Percentiles rank a stretch among this genome's conserved stretches.
Evolutionary conservation across 169 alveolate genomes (phyloP).

Genomic region (Plasmodium vinckei): DNA sequence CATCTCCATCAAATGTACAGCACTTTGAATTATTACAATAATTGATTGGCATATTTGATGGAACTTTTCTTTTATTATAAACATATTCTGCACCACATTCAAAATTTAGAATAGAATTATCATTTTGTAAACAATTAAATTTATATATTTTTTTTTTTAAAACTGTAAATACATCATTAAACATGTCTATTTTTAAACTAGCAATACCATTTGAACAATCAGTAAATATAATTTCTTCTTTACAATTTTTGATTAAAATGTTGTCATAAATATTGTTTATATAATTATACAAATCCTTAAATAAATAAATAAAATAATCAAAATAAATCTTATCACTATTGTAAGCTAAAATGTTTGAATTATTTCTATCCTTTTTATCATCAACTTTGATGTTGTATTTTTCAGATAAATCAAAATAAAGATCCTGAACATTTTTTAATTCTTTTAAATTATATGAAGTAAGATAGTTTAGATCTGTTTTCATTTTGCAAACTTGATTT

Average conservation of each 20-base stretch:
- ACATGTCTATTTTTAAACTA: conserved; percentile 56
- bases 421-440: neutral
- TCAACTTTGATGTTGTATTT: neutral
- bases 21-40: conserved; percentile 27
- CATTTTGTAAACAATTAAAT: conserved; percentile 43
- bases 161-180: conserved; percentile 15
- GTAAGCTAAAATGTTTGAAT: conserved; percentile 8
- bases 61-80: conserved; percentile 39
- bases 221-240: conserved; percentile 43
- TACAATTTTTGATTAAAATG: conserved; percentile 5
- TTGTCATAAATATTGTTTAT: conserved; percentile 14
- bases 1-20: conserved; percentile 85
- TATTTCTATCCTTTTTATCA: neutral
- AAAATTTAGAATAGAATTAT: conserved; percentile 21
- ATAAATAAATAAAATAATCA: conserved; percentile 34
- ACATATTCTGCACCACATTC: conserved; percentile 83
- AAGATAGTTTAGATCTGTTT: conserved; percentile 24
- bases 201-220: conserved; percentile 75
- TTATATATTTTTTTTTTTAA: conserved; percentile 67
- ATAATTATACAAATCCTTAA: conserved; percentile 29
- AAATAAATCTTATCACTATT: conserved; percentile 58
- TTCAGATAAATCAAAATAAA: neutral
- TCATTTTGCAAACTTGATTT: conserved; percentile 10
- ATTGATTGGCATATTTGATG: neutral
- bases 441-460: conserved; percentile 3